Percentiles rank a stretch among this genome's conserved stretches.
Evolutionary conservation across 1,284 basidiomycete species (phyloP).

Genomic region (Pseudozyma thailandica): DNA sequence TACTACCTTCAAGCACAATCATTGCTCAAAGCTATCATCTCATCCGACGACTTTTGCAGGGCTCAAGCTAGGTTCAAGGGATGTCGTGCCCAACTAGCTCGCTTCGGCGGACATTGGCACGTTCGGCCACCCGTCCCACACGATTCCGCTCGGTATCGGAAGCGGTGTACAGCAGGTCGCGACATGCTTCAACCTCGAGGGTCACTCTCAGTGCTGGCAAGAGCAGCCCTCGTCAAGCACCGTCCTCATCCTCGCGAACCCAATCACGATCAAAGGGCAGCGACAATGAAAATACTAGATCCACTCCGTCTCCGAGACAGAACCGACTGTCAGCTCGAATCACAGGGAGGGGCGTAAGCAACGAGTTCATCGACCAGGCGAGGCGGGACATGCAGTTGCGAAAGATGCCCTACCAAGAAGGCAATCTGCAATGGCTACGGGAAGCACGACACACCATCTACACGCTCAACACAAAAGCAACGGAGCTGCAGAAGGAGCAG

Average conservation of each 20-base stretch:
- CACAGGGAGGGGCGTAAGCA: constrained; percentile 19
- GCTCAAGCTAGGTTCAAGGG: neutral
- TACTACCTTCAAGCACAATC: too few species aligned
- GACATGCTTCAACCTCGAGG: constrained; percentile 29
- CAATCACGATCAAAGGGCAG: neutral
- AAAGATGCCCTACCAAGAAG: constrained; percentile 19
- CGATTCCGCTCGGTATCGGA: neutral
- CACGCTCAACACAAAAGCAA: constrained; percentile 12
- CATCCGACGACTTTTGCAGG: neutral
- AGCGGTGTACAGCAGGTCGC: neutral
- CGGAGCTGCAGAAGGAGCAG: constrained; percentile 17
- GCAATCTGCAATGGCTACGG: constrained; percentile 26
- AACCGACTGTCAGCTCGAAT: constrained; percentile 3
- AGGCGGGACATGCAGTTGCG: constrained; percentile 31
- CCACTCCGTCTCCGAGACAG: constrained; percentile 3
- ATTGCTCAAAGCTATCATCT: too few species aligned
- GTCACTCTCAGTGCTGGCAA: constrained; percentile 12
- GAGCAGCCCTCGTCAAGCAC: neutral
- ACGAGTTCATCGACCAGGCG: constrained; percentile 30
- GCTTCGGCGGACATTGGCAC: constrained; percentile 12
- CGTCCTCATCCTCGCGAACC: neutral
- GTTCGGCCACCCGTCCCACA: neutral
- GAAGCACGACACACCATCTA: constrained; percentile 6
- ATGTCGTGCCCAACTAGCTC: constrained; percentile 7
- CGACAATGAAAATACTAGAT: neutral